A percentile compares a stretch with the other conserved stretches of the same genome.
phyloP scores from a whole-genome alignment of 352 stramenopile genomes.

The Phytophthora brassicae region DNA sequence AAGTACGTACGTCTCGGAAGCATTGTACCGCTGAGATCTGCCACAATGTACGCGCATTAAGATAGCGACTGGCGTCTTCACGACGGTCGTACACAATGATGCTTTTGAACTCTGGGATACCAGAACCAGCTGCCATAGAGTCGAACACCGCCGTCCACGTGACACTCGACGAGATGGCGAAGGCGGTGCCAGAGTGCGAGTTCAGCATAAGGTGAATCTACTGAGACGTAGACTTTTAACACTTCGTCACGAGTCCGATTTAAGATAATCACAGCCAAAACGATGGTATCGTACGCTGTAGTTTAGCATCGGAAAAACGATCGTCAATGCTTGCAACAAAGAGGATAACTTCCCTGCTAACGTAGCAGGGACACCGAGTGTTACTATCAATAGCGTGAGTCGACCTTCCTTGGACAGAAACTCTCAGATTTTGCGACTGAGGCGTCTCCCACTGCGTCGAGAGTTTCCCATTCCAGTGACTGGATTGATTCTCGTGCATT shows the following conservation, averaged over 20 bases:
- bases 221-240: slow-evolving; percentile 5
- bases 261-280: slow-evolving; percentile 30
- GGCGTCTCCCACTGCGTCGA: slow-evolving; percentile 36
- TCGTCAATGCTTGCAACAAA: too few species aligned
- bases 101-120: slow-evolving; percentile 79
- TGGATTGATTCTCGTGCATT: slow-evolving; percentile 18
- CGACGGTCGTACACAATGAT: slow-evolving; percentile 69
- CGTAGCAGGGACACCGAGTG: slow-evolving; percentile 54
- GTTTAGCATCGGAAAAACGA: too few species aligned
- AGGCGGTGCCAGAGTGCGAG: slow-evolving; percentile 40
- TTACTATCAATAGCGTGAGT: slow-evolving; percentile 50
- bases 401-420: slow-evolving; percentile 56
- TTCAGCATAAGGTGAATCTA: slow-evolving; percentile 19
- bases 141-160: slow-evolving; percentile 51
- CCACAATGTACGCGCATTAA: slow-evolving; percentile 48
- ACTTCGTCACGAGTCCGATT: slow-evolving; percentile 30
- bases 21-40: too few species aligned
- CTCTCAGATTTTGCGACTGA: slow-evolving; percentile 34
- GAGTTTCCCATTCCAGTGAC: slow-evolving; percentile 50
- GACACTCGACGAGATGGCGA: slow-evolving; percentile 38
- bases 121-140: slow-evolving; percentile 52
- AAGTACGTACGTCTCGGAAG: too few species aligned
- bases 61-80: slow-evolving; percentile 48
- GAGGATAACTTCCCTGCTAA: neutral
- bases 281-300: slow-evolving; percentile 53